Evolutionary conservation across 371 early-diverging fungal genomes (phyloP).

Genomic region (Lichtheimia hyalospora): DNA sequence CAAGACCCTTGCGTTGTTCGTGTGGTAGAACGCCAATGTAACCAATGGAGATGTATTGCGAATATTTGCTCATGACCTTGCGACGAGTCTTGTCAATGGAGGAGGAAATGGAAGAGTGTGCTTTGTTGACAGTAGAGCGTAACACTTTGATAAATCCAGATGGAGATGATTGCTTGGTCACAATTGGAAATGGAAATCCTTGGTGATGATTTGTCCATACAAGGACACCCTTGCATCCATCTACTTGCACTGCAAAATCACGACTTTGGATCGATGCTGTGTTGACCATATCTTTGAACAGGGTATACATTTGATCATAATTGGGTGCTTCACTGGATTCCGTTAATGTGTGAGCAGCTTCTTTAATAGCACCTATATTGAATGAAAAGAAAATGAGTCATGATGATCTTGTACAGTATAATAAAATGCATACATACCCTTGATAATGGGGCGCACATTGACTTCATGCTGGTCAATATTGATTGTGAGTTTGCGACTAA

Average conservation of each 20-base stretch:
- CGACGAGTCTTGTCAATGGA: conserved; percentile 35
- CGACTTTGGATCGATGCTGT: conserved; percentile 37
- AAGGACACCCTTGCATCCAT: conserved; percentile 50
- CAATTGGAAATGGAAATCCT: conserved; percentile 12
- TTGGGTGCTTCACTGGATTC: conserved; percentile 32
- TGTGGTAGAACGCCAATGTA: conserved; percentile 46
- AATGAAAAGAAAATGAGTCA: background rate
- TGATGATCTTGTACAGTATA: no score
- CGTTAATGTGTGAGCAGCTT: conserved; percentile 43
- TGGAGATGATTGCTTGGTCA: background rate
- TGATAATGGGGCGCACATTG: conserved; percentile 45
- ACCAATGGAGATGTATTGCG: conserved; percentile 30
- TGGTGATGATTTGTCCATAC: conserved; percentile 38
- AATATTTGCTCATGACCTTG: conserved; percentile 27
- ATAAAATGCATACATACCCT: conserved; percentile 22
- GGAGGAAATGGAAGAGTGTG: conserved; percentile 30
- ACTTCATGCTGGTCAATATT: conserved; percentile 24
- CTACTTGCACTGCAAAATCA: conserved; percentile 45
- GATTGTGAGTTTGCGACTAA: conserved; percentile 41
- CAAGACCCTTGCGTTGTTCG: conserved; percentile 45
- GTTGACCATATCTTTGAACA: conserved; percentile 42
- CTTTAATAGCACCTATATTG: conserved; percentile 39
- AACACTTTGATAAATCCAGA: background rate
- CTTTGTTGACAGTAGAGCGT: conserved; percentile 17
- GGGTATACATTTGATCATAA: conserved; percentile 21